Percentiles rank a stretch among this genome's conserved stretches.
These are phyloP conservation scores for Hirsutella thompsonii DNA, from an alignment of 2,329 filamentous ascomycete species.

Conservation along the genomic window DNA sequence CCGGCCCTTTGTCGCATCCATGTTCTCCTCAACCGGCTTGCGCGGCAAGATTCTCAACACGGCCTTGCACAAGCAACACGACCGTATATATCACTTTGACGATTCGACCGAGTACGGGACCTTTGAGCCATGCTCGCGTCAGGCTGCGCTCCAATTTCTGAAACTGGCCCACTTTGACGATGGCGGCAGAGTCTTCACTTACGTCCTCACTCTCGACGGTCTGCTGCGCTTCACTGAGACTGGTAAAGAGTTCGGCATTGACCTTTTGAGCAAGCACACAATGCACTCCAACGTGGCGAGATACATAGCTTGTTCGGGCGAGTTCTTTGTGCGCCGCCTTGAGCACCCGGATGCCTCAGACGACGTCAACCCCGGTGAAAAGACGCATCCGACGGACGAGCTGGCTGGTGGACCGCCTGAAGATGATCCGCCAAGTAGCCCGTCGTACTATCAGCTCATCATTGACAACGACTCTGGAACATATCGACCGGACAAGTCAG, in stretches of 20 bases:
- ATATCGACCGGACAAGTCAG: constrained; percentile 71
- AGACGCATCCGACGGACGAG: constrained; percentile 38
- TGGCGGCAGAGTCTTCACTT: constrained; percentile 80
- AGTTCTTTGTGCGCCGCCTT: constrained; percentile 77
- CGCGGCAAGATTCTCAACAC: constrained; percentile 71
- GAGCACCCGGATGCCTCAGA: constrained; percentile 31
- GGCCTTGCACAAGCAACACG: constrained; percentile 81
- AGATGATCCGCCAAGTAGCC: constrained; percentile 29
- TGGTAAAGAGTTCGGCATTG: constrained; percentile 88
- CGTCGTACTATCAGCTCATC: constrained; percentile 63
- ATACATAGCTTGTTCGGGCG: constrained; percentile 84
- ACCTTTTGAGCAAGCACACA: constrained; percentile 86
- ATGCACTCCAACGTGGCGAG: constrained; percentile 91
- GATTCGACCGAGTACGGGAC: constrained; percentile 58
- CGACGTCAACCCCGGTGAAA: constrained; percentile 27
- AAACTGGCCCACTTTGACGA: constrained; percentile 79
- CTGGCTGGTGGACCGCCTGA: constrained; percentile 32
- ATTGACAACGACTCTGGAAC: constrained; percentile 96
- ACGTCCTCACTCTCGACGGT: constrained; percentile 78
- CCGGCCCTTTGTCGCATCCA: constrained; percentile 74
- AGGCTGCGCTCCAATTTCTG: constrained; percentile 68
- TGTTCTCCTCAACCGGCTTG: constrained; percentile 71
- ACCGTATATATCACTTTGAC: constrained; percentile 81
- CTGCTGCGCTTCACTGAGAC: constrained; percentile 89
- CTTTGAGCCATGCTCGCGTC: constrained; percentile 52